Evolutionary conservation across 371 early-diverging fungal genomes (phyloP), one percentile per base, ranked within the genome.

Genomic region (Chytridiales sp.): DNA sequence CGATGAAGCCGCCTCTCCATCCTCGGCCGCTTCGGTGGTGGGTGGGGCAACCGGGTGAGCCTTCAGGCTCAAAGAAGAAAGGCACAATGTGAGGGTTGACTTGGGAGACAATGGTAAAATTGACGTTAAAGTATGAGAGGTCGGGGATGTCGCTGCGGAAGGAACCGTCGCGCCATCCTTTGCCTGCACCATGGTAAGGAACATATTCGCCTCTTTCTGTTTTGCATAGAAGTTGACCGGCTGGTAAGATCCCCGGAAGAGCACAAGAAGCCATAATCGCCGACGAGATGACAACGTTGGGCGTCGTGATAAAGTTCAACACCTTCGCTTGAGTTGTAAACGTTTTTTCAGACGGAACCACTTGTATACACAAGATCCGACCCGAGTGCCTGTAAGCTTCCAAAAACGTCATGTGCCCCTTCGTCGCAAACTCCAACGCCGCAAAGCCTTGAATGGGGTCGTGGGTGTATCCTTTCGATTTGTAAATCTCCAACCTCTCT

Each of bases 361-460:
- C 92, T 2, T 91, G 77, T 13, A 95, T 87, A 69, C 91, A 93
- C 32, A 94, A 85, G 13, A 93, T 83, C 42, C 92, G 79, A 9
- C 95, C 94, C 0, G 95, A 94, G 41, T 87, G 75, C 62, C 84
- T 83, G 68, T 89, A 93, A 0, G 95, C 94, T 74, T 96, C 91
- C 56, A 76, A 46, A 64, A 81, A 81, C 6, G 79, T 79, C 66
- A 71, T 53, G 51, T 66, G 51, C 15, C 73, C 73, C 36, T 61
- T 62, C 17, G 68, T 68, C 9, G 66, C 51, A 50, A 40, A 24
- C 29, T 58, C 56, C 43, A 67, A 47, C 34, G 57, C 54, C 38
- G 64, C 29, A 35, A 63, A 66, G 43, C 68, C 65, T 1, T 59
- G 60, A 6, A 63, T 48, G 21, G 63, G 53, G 47, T 71, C 70